Conservation (phyloP, 306 rosid species). For the Cucurbita ficifolia region DNA sequence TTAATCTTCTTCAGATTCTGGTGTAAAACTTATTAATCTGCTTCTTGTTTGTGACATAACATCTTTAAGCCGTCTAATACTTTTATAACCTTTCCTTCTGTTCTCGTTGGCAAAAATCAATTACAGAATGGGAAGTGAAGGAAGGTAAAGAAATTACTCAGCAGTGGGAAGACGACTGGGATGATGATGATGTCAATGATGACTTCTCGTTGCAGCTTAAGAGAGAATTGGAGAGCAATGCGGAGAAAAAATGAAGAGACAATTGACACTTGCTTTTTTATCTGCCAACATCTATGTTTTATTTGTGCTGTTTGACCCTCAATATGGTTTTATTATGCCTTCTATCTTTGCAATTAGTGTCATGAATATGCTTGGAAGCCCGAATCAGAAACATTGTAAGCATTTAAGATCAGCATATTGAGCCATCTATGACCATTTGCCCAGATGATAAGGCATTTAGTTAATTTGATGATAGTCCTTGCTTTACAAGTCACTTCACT, state of each 20-base stretch:
- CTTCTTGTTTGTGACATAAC: not conserved
- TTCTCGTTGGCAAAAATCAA: not conserved
- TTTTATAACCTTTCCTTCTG: not conserved
- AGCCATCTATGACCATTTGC: not conserved
- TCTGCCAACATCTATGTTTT: not conserved
- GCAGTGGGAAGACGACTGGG: conserved; percentile 99
- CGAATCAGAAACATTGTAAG: not conserved
- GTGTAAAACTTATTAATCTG: not conserved
- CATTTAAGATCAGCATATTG: not conserved
- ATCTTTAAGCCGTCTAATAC: not conserved
- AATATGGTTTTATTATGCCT: not conserved
- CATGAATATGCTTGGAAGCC: not conserved
- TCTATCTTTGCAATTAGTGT: not conserved
- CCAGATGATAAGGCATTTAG: not conserved
- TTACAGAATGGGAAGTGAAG: conserved; percentile 56
- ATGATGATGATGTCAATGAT: conserved; percentile 77
- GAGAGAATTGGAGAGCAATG: conserved; percentile 60
- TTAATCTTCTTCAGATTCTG: not conserved
- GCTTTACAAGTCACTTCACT: not conserved
- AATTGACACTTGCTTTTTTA: not conserved
- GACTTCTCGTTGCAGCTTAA: conserved; percentile 81
- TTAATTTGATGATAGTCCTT: not conserved
- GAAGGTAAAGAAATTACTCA: conserved; percentile 62
- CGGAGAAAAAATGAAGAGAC: conserved; percentile 22
- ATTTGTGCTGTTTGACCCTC: not conserved